These are phyloP conservation scores for Saccharomycopsis sp. DNA, from an alignment of 805 yeast species.

Conservation along the genomic window DNA sequence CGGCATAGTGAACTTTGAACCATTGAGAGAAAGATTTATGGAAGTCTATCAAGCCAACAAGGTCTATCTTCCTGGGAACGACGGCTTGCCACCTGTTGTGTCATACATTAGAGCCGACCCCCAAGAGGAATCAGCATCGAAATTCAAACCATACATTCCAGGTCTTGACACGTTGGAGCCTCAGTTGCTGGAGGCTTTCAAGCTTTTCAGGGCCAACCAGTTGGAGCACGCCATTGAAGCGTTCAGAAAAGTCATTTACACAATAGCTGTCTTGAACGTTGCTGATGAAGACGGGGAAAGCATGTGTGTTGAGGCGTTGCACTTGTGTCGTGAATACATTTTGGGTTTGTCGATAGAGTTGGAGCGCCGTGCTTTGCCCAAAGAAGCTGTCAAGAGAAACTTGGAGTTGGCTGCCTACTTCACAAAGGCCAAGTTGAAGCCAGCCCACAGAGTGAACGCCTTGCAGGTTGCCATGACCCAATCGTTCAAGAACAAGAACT, in stretches of 20 bases:
- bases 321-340: constrained; percentile 80
- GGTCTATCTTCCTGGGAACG: constrained; percentile 63
- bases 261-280: constrained; percentile 63
- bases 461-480: constrained; percentile 93
- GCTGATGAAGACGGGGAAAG: constrained; percentile 65
- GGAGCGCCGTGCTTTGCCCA: constrained; percentile 72
- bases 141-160: constrained; percentile 60
- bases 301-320: constrained; percentile 62
- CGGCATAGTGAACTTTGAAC: constrained; percentile 81
- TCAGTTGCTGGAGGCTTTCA: constrained; percentile 62
- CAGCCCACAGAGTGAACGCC: constrained; percentile 79
- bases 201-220: constrained; percentile 73
- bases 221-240: constrained; percentile 69
- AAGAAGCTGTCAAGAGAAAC: constrained; percentile 69
- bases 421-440: constrained; percentile 73
- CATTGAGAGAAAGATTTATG: constrained; percentile 72
- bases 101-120: constrained; percentile 57
- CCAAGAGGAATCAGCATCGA: constrained; percentile 42
- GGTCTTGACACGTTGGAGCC: constrained; percentile 61
- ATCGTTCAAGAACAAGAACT: constrained; percentile 82
- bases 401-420: constrained; percentile 94
- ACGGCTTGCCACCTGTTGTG: constrained; percentile 62
- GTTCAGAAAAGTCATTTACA: constrained; percentile 75
- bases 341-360: constrained; percentile 88
- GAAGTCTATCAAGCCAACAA: constrained; percentile 79